A percentile compares a stretch with the other conserved stretches of the same genome.
phyloP scores from a whole-genome alignment of 2,329 filamentous ascomycete species.

The Trichophyton simii region DNA sequence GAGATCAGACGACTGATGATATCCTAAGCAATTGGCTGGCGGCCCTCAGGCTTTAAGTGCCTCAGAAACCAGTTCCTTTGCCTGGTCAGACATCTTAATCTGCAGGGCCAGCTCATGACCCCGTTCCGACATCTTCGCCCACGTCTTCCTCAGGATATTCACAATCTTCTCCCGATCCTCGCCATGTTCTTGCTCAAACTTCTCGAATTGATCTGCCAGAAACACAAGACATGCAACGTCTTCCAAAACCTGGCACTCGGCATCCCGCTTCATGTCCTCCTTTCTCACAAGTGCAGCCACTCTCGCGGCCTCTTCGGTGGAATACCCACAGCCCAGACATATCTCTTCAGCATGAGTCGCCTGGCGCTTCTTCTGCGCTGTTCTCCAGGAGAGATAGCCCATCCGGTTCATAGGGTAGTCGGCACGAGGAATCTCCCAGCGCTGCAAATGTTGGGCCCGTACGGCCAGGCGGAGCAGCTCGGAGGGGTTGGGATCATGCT shows the following conservation, averaged over 20 bases:
- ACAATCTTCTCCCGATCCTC: conserved; percentile 64
- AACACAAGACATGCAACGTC: conserved; percentile 82
- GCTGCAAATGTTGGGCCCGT: conserved; percentile 70
- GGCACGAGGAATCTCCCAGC: conserved; percentile 69
- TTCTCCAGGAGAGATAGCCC: conserved; percentile 72
- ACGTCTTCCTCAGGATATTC: conserved; percentile 58
- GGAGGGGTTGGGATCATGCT: conserved; percentile 49
- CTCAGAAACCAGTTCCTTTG: conserved; percentile 49
- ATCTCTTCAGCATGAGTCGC: conserved; percentile 47
- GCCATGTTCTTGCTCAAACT: conserved; percentile 54
- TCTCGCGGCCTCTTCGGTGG: conserved; percentile 43
- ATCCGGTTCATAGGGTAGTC: conserved; percentile 60
- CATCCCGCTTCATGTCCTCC: conserved; percentile 48
- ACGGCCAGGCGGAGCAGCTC: conserved; percentile 61
- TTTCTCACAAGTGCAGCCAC: conserved; percentile 66
- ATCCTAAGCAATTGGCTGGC: not conserved
- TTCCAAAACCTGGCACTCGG: conserved; percentile 58
- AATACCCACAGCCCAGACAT: conserved; percentile 40
- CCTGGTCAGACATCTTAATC: conserved; percentile 53
- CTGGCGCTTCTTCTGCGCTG: conserved; percentile 59
- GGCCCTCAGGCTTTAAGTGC: conserved; percentile 34
- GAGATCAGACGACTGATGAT: not conserved
- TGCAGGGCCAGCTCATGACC: conserved; percentile 53
- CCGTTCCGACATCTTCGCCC: conserved; percentile 58
- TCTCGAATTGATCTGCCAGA: conserved; percentile 73